Evolutionary conservation across 1,284 basidiomycete genomes (phyloP).

Genomic region (Stygiomarasmius scandens): DNA sequence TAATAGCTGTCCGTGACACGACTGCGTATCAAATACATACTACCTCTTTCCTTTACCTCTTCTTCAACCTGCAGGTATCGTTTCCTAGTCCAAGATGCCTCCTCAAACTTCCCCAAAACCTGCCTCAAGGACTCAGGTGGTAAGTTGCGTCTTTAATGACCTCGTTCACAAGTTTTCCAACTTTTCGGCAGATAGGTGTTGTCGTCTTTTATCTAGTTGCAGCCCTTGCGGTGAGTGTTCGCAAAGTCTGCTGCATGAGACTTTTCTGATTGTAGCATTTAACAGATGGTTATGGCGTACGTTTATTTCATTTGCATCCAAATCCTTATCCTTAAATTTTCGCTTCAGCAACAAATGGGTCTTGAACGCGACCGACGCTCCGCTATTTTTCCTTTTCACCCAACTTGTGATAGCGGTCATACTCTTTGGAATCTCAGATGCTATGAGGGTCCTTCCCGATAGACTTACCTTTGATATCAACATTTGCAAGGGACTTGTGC

Average conservation of each 20-base stretch:
- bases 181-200: conserved; percentile 53
- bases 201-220: conserved; percentile 82
- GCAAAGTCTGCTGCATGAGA: too few relatives aligned
- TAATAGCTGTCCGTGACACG: too few relatives aligned
- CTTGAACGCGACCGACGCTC: conserved; percentile 64
- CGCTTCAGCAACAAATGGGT: conserved; percentile 78
- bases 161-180: not conserved
- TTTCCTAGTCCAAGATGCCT: conserved; percentile 11
- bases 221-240: conserved; percentile 69
- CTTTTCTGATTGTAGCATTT: conserved; percentile 13
- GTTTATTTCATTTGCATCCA: too few relatives aligned
- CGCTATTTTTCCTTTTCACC: conserved; percentile 84
- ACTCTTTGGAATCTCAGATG: conserved; percentile 69
- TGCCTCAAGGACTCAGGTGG: conserved; percentile 18
- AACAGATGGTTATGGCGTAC: conserved; percentile 82
- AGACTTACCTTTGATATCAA: conserved; percentile 61
- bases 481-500: conserved; percentile 70
- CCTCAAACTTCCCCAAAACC: conserved; percentile 20
- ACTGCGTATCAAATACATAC: not conserved
- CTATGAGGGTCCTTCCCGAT: conserved; percentile 62
- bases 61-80: not conserved
- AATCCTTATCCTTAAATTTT: not conserved
- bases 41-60: not conserved
- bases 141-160: conserved; percentile 8
- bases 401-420: conserved; percentile 80